A percentile compares a stretch with the other conserved stretches of the same genome.
phyloP scores from a whole-genome alignment of 306 rosid genomes.

The Clitoria ternatea region DNA sequence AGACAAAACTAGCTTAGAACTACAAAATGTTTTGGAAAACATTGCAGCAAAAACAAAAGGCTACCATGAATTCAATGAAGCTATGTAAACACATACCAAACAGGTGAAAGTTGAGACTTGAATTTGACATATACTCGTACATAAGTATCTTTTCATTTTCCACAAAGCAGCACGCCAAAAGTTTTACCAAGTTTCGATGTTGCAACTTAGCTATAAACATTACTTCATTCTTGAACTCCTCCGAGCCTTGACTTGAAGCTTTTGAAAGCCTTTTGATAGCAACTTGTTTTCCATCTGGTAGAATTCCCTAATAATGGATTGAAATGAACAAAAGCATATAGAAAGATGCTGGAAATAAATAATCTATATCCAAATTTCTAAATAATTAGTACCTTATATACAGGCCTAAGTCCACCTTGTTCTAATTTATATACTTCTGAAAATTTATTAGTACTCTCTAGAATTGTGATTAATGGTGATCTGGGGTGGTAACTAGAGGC shows the following conservation, averaged over 20 bases:
- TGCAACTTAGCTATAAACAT: slow-evolving; percentile 33
- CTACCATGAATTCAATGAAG: neutral
- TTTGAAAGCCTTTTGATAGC: slow-evolving; percentile 53
- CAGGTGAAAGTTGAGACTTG: slow-evolving; percentile 11
- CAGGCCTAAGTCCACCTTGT: slow-evolving; percentile 53
- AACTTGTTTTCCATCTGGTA: slow-evolving; percentile 41
- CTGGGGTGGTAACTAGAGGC: no score
- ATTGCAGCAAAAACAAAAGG: neutral
- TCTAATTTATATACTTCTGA: slow-evolving; percentile 38
- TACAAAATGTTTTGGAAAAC: no score
- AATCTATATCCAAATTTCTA: neutral
- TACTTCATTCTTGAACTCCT: slow-evolving; percentile 37
- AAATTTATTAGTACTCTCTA: slow-evolving; percentile 21
- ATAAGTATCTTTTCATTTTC: slow-evolving; percentile 41
- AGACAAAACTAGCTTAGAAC: neutral
- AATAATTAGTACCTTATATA: slow-evolving; percentile 34
- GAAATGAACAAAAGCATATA: neutral
- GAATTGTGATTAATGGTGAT: neutral
- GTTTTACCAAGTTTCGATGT: slow-evolving; percentile 50
- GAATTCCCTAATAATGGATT: slow-evolving; percentile 32
- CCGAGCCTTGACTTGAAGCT: slow-evolving; percentile 43
- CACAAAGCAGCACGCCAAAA: slow-evolving; percentile 44
- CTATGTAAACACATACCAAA: slow-evolving; percentile 28
- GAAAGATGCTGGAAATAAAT: neutral
- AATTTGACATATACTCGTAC: neutral